Evolutionary conservation across 495 filamentous ascomycete species (phyloP).

Genomic region (Penicillium waksmanii): DNA sequence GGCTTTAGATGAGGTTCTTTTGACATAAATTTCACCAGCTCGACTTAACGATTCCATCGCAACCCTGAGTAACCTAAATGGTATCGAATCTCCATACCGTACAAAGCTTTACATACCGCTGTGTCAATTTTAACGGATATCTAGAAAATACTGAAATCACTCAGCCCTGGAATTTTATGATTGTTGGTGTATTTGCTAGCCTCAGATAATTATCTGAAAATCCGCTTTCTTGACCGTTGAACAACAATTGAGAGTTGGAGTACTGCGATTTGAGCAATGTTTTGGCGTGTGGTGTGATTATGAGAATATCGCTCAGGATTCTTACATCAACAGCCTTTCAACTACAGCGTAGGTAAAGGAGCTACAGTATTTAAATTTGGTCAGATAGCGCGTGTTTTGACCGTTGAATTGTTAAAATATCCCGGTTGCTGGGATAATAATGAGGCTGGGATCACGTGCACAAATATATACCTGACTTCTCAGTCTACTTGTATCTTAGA

Average conservation of each 20-base stretch:
- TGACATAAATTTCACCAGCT: conserved; percentile 1
- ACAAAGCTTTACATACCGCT: conserved; percentile 1
- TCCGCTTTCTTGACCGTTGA: not conserved
- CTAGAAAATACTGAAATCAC: conserved; percentile 3
- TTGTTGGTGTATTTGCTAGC: not conserved
- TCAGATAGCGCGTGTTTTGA: conserved; percentile 1
- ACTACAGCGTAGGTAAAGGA: not conserved
- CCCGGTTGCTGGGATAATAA: no score
- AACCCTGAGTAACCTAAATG: not conserved
- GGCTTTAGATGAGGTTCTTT: conserved; percentile 4
- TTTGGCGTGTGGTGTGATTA: not conserved
- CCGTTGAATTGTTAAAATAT: not conserved
- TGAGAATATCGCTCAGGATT: not conserved
- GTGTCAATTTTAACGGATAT: not conserved
- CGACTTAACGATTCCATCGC: conserved; percentile 1
- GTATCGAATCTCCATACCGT: not conserved
- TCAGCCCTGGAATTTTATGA: conserved; percentile 2
- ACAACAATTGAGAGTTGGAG: not conserved
- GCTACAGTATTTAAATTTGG: not conserved
- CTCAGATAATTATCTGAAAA: not conserved
- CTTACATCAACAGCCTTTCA: not conserved
- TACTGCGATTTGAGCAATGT: not conserved
- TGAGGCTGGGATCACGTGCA: no score
- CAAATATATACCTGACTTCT: no score
- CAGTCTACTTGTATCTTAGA: no score